Evolutionary conservation across 306 rosid genomes (phyloP).

Genomic region (Astragalus membranaceus): DNA sequence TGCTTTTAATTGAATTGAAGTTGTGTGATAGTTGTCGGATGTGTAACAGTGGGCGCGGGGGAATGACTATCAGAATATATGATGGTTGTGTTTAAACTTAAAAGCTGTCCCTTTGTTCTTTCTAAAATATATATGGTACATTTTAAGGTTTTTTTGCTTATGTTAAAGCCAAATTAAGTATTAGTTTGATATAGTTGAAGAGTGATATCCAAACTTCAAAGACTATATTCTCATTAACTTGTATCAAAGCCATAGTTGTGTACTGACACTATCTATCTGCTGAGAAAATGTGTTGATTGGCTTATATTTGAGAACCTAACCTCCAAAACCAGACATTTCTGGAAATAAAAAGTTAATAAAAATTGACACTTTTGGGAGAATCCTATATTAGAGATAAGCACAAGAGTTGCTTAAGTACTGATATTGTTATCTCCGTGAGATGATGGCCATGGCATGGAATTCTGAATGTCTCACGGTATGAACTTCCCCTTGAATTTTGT

Average conservation of each 20-base stretch:
- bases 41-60: background rate
- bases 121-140: background rate
- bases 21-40: background rate
- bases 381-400: background rate
- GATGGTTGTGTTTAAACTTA: background rate
- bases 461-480: background rate
- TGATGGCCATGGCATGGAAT: background rate
- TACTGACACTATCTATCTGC: too few species aligned
- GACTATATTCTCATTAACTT: background rate
- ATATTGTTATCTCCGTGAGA: background rate
- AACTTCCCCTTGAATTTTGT: slow-evolving; percentile 1
- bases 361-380: too few species aligned
- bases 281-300: too few species aligned
- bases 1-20: slow-evolving; percentile 10
- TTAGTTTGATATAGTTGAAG: background rate
- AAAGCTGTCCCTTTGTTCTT: background rate
- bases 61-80: background rate
- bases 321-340: too few species aligned
- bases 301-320: too few species aligned
- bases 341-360: too few species aligned
- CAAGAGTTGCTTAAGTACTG: background rate
- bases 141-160: slow-evolving; percentile 2
- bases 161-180: background rate
- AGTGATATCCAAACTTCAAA: background rate
- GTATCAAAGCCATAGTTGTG: background rate